These are phyloP conservation scores for Dactylellina drechsleri DNA, from an alignment of 2,329 filamentous ascomycete genomes.

Conservation along the genomic window DNA sequence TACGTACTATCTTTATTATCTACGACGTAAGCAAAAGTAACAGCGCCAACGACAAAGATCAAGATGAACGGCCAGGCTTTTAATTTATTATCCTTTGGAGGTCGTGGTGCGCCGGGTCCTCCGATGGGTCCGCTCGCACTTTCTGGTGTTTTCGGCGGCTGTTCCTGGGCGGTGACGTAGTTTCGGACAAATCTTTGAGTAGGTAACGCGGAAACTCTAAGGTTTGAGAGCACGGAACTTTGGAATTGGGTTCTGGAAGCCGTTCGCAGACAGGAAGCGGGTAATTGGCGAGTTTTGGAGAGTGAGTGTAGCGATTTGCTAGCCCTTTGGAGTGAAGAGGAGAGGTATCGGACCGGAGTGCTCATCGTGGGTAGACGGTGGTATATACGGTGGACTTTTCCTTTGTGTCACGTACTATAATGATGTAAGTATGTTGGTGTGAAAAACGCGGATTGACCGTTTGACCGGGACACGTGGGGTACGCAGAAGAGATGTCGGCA, in stretches of 20 bases:
- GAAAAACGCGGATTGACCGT: slow-evolving; percentile 47
- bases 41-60: slow-evolving; percentile 65
- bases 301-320: slow-evolving; percentile 47
- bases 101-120: slow-evolving; percentile 49
- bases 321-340: slow-evolving; percentile 37
- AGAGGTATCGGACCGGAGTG: slow-evolving; percentile 25
- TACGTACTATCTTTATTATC: slow-evolving; percentile 66
- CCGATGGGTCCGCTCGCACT: slow-evolving; percentile 40
- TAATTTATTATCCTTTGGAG: slow-evolving; percentile 56
- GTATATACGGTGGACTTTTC: neutral
- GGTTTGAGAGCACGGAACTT: slow-evolving; percentile 4
- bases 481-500: slow-evolving; percentile 4
- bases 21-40: slow-evolving; percentile 66
- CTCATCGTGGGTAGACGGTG: slow-evolving; percentile 28
- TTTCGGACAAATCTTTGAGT: slow-evolving; percentile 36
- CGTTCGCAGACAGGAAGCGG: slow-evolving; percentile 17
- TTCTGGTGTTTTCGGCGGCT: slow-evolving; percentile 12
- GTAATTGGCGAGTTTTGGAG: slow-evolving; percentile 23
- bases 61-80: slow-evolving; percentile 62
- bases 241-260: slow-evolving; percentile 26
- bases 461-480: slow-evolving; percentile 48
- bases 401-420: neutral
- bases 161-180: slow-evolving; percentile 37
- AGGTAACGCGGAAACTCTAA: slow-evolving; percentile 25
- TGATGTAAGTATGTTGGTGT: slow-evolving; percentile 24